Evolutionary conservation across 192 early-diverging fungal species (phyloP).

Genomic region (Phlyctochytrium planicorne): DNA sequence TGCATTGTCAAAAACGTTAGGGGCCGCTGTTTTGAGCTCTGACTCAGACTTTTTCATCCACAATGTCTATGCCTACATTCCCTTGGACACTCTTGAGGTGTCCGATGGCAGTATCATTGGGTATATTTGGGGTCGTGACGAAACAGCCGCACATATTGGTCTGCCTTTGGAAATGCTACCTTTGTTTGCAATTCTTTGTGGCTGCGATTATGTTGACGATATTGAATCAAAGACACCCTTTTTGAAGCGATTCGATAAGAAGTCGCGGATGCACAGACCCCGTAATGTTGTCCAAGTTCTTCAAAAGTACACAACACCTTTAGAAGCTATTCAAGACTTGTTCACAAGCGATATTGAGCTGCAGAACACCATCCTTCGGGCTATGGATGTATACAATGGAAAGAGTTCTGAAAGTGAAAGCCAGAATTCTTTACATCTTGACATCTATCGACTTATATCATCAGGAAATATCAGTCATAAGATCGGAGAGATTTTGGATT

Average conservation of each 20-base stretch:
- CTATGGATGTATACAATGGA: not conserved
- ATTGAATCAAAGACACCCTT: not conserved
- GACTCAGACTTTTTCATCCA: conserved; percentile 29
- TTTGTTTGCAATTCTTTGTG: conserved; percentile 7
- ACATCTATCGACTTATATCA: too few relatives aligned
- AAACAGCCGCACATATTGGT: conserved; percentile 5
- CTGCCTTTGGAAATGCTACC: conserved; percentile 5
- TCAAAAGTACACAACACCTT: not conserved
- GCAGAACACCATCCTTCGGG: not conserved
- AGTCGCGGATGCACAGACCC: not conserved
- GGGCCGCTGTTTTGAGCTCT: conserved; percentile 6
- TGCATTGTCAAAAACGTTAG: not conserved
- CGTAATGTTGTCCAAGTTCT: not conserved
- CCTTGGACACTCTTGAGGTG: conserved; percentile 9
- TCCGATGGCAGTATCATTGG: conserved; percentile 2
- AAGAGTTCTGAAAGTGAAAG: not conserved
- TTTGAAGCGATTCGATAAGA: not conserved
- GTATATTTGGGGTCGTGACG: conserved; percentile 5
- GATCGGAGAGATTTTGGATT: conserved; percentile 19
- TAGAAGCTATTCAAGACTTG: not conserved
- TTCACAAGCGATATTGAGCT: not conserved
- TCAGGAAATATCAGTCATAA: conserved; percentile 28
- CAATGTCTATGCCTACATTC: conserved; percentile 12
- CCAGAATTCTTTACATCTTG: too few relatives aligned
- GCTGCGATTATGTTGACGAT: conserved; percentile 19